phyloP scores from a whole-genome alignment of 2,329 filamentous ascomycete genomes.

The Fusarium floridanum region DNA sequence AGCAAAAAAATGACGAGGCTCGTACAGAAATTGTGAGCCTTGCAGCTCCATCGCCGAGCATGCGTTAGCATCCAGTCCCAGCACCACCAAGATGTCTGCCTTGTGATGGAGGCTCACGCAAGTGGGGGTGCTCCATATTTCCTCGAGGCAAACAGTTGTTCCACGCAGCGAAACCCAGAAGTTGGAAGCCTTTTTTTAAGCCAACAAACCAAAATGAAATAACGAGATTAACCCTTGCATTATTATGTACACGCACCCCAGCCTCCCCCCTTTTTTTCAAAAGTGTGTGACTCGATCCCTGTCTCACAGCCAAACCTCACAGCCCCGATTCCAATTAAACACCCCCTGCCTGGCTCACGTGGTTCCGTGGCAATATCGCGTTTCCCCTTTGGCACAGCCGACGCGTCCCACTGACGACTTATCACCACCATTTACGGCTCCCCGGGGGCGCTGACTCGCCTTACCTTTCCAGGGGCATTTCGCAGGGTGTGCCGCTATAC shows the following conservation, averaged over 20 bases:
- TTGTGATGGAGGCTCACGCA: conserved; percentile 32
- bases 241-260: neutral
- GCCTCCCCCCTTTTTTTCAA: conserved; percentile 31
- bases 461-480: conserved; percentile 24
- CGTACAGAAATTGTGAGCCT: conserved; percentile 32
- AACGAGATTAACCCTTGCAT: conserved; percentile 30
- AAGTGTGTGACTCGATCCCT: conserved; percentile 19
- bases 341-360: conserved; percentile 34
- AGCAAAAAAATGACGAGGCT: conserved; percentile 38
- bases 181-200: neutral
- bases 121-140: conserved; percentile 14
- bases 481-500: conserved; percentile 36
- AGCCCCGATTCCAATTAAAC: conserved; percentile 20
- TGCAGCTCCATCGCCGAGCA: conserved; percentile 41
- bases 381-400: neutral
- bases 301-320: conserved; percentile 3
- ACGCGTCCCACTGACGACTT: conserved; percentile 38
- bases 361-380: conserved; percentile 23
- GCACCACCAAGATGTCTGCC: conserved; percentile 41
- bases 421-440: conserved; percentile 34
- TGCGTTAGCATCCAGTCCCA: conserved; percentile 47
- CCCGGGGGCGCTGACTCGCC: conserved; percentile 36
- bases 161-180: conserved; percentile 1
- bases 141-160: conserved; percentile 2
- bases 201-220: neutral